Base-by-base conservation (phyloP, 306 rosid species). In the Dalbergia oliveri region DNA sequence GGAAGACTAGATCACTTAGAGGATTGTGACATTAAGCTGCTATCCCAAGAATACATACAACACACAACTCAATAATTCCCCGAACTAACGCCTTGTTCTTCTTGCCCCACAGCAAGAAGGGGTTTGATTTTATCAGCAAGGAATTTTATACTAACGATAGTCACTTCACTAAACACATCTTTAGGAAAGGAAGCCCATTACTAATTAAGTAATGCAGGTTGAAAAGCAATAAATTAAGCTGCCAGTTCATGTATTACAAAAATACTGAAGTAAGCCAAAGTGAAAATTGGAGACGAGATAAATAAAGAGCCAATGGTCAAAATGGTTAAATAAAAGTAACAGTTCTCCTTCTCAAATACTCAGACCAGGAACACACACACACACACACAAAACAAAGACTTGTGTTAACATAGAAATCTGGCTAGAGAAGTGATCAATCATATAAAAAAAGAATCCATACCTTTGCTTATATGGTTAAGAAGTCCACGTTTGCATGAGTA, bases 401-500 rank as follows among this genome's bases (percentile, higher is more conserved):
- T 66, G 34, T 65, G 54, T 39, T 9, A 37, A n/a, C 66, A 23
- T 37, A 43, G 47, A 61, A 61, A 61, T 50, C 18, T n/a, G 9
- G 72, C 35, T 69, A 53, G 19, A 53, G 10, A 71, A 79, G 65
- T 19, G 76, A 79, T 68, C 69, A 74, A 50, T 51, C 62, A 68
- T 18, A 34, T 41, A 9, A 59, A 34, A 80, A 11, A 18, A 13
- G 57, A 15, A 37, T 50, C 11, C 81, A 73, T 78, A 91, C 98
- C 97, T 88, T 84, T 51, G 51, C 81, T 82, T 77, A 90, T 82
- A 80, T 85, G 82, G 82, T 84, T 88, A 73, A 19, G 66, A 47
- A 94, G 90, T 77, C 97, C 97, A 45, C 75, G 78, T n/a, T 83
- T 84, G 90, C 92, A 87, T 5, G 87, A 75, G 67, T 83, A 77